These are phyloP conservation scores for Colletotrichum coccodes DNA, from an alignment of 2,329 filamentous ascomycete genomes.

Conservation along the genomic window DNA sequence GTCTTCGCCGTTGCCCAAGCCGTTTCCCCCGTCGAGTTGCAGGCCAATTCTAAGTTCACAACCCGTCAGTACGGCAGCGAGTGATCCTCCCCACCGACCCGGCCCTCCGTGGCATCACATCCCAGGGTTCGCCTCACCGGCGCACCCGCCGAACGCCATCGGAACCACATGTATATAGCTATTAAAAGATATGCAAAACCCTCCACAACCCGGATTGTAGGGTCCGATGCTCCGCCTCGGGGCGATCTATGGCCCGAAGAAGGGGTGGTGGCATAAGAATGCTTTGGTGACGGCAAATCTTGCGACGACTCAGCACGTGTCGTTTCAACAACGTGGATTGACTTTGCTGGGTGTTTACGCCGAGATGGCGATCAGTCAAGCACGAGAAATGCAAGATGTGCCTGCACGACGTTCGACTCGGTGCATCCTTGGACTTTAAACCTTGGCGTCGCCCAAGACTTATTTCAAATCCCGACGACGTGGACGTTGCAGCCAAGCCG, in stretches of 20 bases:
- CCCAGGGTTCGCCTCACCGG: background rate
- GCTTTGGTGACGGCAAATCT: background rate
- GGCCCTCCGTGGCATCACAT: background rate
- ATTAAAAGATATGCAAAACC: background rate
- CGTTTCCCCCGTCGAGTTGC: background rate
- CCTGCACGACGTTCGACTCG: background rate
- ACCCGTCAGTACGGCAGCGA: background rate
- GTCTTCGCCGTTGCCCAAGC: background rate
- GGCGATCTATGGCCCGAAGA: background rate
- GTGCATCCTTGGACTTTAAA: background rate
- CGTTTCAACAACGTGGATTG: background rate
- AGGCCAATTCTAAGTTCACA: background rate
- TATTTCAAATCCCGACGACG: background rate
- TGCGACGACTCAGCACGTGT: background rate
- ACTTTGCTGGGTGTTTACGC: background rate
- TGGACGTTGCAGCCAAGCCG: background rate
- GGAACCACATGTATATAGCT: background rate
- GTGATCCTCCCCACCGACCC: background rate
- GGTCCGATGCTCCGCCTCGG: background rate
- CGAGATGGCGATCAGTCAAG: constrained; percentile 11
- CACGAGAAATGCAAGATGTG: background rate
- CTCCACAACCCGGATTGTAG: background rate
- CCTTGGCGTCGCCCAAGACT: background rate
- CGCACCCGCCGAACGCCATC: background rate
- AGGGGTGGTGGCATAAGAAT: background rate